Evolutionary conservation across 129 eudicot species (phyloP), one percentile per base, ranked within the genome.

Genomic region (Ambrosia artemisiifolia): DNA sequence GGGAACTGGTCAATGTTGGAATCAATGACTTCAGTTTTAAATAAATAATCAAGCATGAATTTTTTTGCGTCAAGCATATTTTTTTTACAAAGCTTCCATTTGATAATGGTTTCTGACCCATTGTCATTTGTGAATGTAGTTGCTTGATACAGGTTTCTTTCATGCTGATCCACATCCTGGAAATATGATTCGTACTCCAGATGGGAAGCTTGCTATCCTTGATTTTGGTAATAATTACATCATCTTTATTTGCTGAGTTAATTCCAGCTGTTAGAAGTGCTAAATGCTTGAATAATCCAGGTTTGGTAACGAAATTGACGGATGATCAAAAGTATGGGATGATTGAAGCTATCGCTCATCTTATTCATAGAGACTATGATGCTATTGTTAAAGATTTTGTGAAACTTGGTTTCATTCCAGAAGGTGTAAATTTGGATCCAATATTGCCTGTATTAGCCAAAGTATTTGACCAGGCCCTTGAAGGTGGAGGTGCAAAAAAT

Each of bases 131-230:
- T 49, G 54, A 72, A 64, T 83, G 78, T 81, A 95, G 99, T 84
- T 95, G 63, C 99, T 95, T 67, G 99, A 95, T 78, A 95, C 99
- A 53, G 99, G 99, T 53, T 95, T 95, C 78, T 95, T 95, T 79
- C 99, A 95, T 86, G 99, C 99, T 73, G 99, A 95, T 79, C 99
- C 99, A 57, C 99, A 95, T 81, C 99, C 99, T 35, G 99, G 99
- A 72, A 95, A 95, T 68, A 74, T 95, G 89, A 91, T 95, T 53
- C 97, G 99, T 38, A 95, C 99, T 36, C 99, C 99, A 74, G 99
- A 95, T 79, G 99, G 99, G 76, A 95, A 91, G 78, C 85, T 95
- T 76, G 96, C 97, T 24, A 88, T 95, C 78, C 96, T 95, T 74
- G 99, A 95, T 86, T 95, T 95, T 75, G 99, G 99, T 95, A 95